A percentile compares a stretch with the other conserved stretches of the same genome.
Conservation (phyloP, 2,329 filamentous ascomycete species). For the Trichophyton schoenleinii region DNA sequence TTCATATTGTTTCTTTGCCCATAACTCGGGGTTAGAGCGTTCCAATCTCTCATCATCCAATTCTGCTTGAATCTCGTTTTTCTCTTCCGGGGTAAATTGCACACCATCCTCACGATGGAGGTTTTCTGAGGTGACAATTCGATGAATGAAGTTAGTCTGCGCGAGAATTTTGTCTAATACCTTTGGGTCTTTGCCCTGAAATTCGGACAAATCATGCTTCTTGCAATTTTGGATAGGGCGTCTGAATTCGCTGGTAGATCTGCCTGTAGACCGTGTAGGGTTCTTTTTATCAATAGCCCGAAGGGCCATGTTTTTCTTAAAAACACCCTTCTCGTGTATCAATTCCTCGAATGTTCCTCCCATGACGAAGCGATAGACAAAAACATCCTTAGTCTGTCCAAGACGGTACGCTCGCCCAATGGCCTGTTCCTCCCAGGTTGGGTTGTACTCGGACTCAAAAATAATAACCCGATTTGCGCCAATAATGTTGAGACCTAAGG, state of each 20-base stretch:
- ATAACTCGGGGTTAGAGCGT: constrained; percentile 27
- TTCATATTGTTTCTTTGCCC: constrained; percentile 16
- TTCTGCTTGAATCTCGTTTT: constrained; percentile 40
- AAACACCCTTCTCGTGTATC: constrained; percentile 61
- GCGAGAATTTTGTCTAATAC: constrained; percentile 48
- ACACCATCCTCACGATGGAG: constrained; percentile 60
- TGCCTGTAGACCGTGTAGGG: constrained; percentile 52
- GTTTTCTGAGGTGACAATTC: constrained; percentile 56
- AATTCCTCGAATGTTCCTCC: constrained; percentile 69
- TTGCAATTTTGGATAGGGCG: constrained; percentile 42
- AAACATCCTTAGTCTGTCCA: constrained; percentile 67
- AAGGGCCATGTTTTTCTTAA: constrained; percentile 68
- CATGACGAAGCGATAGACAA: constrained; percentile 68
- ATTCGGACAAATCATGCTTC: constrained; percentile 41
- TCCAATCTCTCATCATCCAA: constrained; percentile 30
- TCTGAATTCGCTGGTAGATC: constrained; percentile 44
- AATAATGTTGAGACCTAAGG: constrained; percentile 69
- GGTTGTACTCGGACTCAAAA: constrained; percentile 73
- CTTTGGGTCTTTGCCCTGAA: constrained; percentile 45
- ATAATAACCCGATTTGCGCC: constrained; percentile 78
- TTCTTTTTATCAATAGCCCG: constrained; percentile 78
- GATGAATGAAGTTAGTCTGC: constrained; percentile 19
- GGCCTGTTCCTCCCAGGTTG: constrained; percentile 71
- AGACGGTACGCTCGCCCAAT: constrained; percentile 77
- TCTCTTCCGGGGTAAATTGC: constrained; percentile 44